Evolutionary conservation across 306 rosid species (phyloP).

Genomic region (Delonix regia): DNA sequence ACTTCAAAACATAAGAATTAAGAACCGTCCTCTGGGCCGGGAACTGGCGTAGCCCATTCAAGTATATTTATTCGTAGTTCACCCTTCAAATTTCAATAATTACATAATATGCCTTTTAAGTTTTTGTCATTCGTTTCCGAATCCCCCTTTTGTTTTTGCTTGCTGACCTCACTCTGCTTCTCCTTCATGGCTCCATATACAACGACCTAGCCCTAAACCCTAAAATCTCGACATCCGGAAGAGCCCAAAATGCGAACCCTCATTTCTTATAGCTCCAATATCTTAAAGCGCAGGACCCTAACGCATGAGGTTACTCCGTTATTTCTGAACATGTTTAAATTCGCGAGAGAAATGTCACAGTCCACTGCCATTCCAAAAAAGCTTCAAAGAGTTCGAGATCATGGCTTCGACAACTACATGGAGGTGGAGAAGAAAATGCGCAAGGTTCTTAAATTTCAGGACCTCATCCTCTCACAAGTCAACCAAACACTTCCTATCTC

Average conservation of each 20-base stretch:
- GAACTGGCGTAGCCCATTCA: not conserved
- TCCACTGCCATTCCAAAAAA: constrained; percentile 86
- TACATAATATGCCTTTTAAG: not conserved
- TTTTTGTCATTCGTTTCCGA: not conserved
- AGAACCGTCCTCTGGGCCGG: too few species aligned
- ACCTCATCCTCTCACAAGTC: constrained; percentile 59
- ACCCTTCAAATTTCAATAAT: not conserved
- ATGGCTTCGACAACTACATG: constrained; percentile 90
- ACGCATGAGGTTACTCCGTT: constrained; percentile 14
- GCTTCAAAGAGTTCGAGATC: constrained; percentile 71
- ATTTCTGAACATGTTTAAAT: constrained; percentile 36
- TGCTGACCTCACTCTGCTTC: not conserved
- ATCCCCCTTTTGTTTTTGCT: not conserved
- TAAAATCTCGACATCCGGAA: constrained; percentile 22
- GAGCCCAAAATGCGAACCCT: constrained; percentile 47
- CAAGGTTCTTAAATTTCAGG: constrained; percentile 72
- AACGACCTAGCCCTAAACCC: constrained; percentile 37
- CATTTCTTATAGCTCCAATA: constrained; percentile 27
- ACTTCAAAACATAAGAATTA: too few species aligned
- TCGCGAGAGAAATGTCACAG: constrained; percentile 55
- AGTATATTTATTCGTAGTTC: not conserved
- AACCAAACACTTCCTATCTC: constrained; percentile 66
- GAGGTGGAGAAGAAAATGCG: constrained; percentile 86
- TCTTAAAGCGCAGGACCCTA: constrained; percentile 37
- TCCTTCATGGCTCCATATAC: not conserved